These are phyloP conservation scores for Huntiella abstrusa DNA, from an alignment of 2,329 filamentous ascomycete genomes.

Conservation along the genomic window DNA sequence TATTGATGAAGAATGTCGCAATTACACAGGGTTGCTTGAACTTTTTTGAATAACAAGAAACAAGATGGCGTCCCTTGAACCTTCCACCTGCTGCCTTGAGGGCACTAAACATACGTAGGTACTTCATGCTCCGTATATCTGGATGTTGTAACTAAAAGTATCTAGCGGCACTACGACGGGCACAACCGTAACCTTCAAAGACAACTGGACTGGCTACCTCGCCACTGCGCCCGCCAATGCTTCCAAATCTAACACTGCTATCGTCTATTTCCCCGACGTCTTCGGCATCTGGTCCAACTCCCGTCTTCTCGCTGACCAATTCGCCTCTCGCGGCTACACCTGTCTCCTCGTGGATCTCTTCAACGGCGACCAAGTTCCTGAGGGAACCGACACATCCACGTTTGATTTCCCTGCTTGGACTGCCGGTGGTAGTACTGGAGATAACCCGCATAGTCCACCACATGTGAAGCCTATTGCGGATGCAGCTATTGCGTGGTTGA, in stretches of 20 bases:
- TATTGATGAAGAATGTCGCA: too few relatives aligned
- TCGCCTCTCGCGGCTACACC: constrained; percentile 18
- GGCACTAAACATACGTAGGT: constrained; percentile 36
- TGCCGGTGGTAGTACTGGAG: constrained; percentile 24
- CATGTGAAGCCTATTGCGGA: constrained; percentile 17
- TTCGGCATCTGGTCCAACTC: constrained; percentile 29
- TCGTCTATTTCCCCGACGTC: constrained; percentile 31
- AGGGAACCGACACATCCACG: constrained; percentile 16
- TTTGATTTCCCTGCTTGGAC: constrained; percentile 25
- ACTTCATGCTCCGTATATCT: background rate
- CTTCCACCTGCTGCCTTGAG: constrained; percentile 31
- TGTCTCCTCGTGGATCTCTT: constrained; percentile 19
- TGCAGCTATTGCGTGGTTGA: constrained; percentile 33
- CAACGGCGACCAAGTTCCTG: constrained; percentile 16
- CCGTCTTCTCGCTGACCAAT: constrained; percentile 21
- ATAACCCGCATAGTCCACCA: constrained; percentile 23
- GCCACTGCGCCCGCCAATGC: constrained; percentile 22
- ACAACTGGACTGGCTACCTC: constrained; percentile 30
- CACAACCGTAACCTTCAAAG: constrained; percentile 25
- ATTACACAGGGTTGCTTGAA: background rate
- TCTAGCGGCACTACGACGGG: constrained; percentile 30
- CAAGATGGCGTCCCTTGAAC: constrained; percentile 34
- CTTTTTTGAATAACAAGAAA: background rate
- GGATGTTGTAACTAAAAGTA: background rate
- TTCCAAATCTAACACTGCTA: constrained; percentile 16